Conservation (phyloP, 140 eudicot species). For the Cichorium intybus region DNA sequence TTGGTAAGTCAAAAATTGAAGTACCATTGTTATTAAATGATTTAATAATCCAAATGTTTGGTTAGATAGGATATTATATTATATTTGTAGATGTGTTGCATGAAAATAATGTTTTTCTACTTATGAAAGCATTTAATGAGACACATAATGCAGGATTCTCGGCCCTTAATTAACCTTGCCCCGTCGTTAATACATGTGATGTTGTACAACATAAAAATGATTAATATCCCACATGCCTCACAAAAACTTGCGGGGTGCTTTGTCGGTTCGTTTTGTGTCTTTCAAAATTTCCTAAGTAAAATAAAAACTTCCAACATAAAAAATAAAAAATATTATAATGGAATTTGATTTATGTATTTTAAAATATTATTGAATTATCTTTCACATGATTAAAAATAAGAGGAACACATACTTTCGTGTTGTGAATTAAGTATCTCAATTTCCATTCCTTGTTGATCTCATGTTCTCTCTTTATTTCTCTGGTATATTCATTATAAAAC, state of each 20-base stretch:
- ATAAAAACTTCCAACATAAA: neutral
- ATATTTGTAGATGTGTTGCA: neutral
- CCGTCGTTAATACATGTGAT: constrained; percentile 14
- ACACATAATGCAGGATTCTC: constrained; percentile 19
- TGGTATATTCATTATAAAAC: neutral
- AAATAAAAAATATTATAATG: too few relatives aligned
- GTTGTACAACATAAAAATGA: neutral
- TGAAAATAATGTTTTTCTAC: constrained; percentile 23
- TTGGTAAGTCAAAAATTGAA: too few relatives aligned
- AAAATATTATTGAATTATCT: too few relatives aligned
- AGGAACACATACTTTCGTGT: too few relatives aligned
- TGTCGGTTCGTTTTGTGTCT: constrained; percentile 32
- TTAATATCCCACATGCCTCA: constrained; percentile 17
- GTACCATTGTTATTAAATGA: too few relatives aligned
- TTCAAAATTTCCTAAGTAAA: neutral
- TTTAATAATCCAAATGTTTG: neutral
- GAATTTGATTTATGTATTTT: too few relatives aligned
- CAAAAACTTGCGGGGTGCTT: constrained; percentile 15
- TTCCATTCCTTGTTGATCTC: neutral
- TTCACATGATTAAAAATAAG: too few relatives aligned
- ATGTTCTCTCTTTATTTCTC: neutral
- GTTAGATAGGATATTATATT: constrained; percentile 4
- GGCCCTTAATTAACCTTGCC: constrained; percentile 22
- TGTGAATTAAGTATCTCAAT: too few relatives aligned
- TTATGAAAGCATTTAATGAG: constrained; percentile 22